phyloP scores from a whole-genome alignment of 495 filamentous ascomycete species.

The Pseudoneurospora amorphoporcata region DNA sequence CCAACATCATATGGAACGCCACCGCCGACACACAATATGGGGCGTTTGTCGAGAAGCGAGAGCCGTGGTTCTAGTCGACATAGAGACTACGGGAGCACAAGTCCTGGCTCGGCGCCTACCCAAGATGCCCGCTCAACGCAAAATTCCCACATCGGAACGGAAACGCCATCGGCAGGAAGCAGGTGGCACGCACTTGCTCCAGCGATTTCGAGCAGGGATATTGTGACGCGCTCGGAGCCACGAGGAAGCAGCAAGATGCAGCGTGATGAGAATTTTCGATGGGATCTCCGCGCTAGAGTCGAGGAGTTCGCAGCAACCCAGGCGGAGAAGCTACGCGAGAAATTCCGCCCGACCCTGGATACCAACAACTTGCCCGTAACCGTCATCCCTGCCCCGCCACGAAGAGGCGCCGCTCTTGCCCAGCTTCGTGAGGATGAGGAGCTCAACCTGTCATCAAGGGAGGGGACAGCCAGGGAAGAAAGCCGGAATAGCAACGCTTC shows the following conservation, averaged over 20 bases:
- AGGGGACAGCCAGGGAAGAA: not conserved
- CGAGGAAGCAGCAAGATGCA: not conserved
- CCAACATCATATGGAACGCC: constrained; percentile 42
- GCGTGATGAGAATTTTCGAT: constrained; percentile 10
- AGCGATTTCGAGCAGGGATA: constrained; percentile 8
- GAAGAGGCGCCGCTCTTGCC: constrained; percentile 34
- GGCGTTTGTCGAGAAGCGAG: constrained; percentile 20
- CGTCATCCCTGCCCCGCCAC: constrained; percentile 38
- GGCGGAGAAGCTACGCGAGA: constrained; percentile 35
- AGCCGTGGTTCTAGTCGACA: constrained; percentile 21
- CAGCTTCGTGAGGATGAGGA: constrained; percentile 34
- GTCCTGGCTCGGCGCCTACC: constrained; percentile 1
- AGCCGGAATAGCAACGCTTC: constrained; percentile 7
- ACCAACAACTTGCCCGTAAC: constrained; percentile 39
- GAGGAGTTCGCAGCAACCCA: constrained; percentile 40
- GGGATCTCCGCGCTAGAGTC: constrained; percentile 34
- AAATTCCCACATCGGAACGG: not conserved
- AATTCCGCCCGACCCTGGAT: constrained; percentile 34
- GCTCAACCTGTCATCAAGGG: constrained; percentile 2
- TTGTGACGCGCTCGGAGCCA: constrained; percentile 11
- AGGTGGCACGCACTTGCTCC: constrained; percentile 22
- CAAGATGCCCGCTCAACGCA: constrained; percentile 7
- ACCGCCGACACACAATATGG: constrained; percentile 21
- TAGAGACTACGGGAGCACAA: constrained; percentile 15
- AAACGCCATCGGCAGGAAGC: constrained; percentile 2